These are phyloP conservation scores for Begonia loranthoides DNA, from an alignment of 306 rosid species.

Conservation along the genomic window DNA sequence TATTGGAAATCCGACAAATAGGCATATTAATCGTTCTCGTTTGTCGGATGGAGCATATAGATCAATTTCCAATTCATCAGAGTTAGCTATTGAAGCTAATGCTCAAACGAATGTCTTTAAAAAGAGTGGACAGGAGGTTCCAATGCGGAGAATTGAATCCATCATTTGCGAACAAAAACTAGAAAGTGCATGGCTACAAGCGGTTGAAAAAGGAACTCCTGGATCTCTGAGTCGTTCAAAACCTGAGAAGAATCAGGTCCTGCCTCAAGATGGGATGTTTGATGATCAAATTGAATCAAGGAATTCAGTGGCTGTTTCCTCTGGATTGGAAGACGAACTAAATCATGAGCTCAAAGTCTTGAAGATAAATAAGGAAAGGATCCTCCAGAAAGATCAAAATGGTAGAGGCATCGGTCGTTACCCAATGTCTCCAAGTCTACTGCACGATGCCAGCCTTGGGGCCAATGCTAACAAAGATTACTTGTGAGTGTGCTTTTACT, in stretches of 20 bases:
- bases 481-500: constrained; percentile 49
- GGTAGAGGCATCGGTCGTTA: constrained; percentile 40
- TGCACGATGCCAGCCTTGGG: constrained; percentile 59
- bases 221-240: constrained; percentile 63
- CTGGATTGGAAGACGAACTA: constrained; percentile 59
- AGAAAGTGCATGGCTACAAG: constrained; percentile 94
- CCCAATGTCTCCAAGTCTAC: constrained; percentile 84
- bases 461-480: constrained; percentile 53
- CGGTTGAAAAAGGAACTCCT: constrained; percentile 82
- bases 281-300: constrained; percentile 46
- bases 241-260: constrained; percentile 91
- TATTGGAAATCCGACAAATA: constrained; percentile 20
- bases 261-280: constrained; percentile 65
- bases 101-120: constrained; percentile 21
- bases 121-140: constrained; percentile 49
- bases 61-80: constrained; percentile 44
- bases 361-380: constrained; percentile 26
- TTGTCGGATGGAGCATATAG: constrained; percentile 40
- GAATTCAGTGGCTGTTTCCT: constrained; percentile 42
- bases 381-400: constrained; percentile 47
- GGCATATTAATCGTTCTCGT: constrained; percentile 37
- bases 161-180: constrained; percentile 84
- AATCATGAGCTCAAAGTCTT: constrained; percentile 37
- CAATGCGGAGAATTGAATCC: constrained; percentile 85
- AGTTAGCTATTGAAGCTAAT: constrained; percentile 35